Evolutionary conservation across 805 yeast genomes (phyloP).

Genomic region (Blastobotrys parvus): DNA sequence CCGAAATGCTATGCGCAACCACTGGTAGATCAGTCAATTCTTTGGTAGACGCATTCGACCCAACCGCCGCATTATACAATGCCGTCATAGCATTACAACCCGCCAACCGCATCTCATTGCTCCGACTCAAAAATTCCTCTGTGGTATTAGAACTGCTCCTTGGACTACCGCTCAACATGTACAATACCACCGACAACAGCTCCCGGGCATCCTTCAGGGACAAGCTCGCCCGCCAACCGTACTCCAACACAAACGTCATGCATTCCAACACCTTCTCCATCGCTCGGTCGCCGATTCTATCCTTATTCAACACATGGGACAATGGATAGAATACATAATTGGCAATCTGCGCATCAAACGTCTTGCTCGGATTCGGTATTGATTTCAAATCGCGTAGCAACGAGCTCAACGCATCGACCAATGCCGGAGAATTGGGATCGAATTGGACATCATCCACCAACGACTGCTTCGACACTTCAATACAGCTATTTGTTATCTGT

Average conservation of each 20-base stretch:
- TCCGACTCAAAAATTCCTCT: slow-evolving; percentile 10
- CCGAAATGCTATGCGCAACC: slow-evolving; percentile 17
- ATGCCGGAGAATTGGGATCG: slow-evolving; percentile 6
- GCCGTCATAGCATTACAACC: slow-evolving; percentile 21
- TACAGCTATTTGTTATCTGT: slow-evolving; percentile 8
- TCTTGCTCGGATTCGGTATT: slow-evolving; percentile 7
- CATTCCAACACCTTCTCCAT: slow-evolving; percentile 40
- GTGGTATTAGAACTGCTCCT: slow-evolving; percentile 6
- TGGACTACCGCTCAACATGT: slow-evolving; percentile 8
- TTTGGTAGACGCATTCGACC: slow-evolving; percentile 1
- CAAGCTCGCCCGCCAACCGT: slow-evolving; percentile 36
- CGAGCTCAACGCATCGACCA: slow-evolving; percentile 13
- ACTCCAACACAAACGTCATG: slow-evolving; percentile 34
- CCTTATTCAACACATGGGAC: slow-evolving; percentile 43
- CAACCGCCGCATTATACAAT: slow-evolving; percentile 14
- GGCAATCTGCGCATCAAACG: slow-evolving; percentile 32
- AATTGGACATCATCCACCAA: not conserved
- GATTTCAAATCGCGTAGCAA: slow-evolving; percentile 9
- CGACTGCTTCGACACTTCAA: slow-evolving; percentile 6
- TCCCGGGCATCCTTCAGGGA: slow-evolving; percentile 18
- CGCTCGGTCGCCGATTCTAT: slow-evolving; percentile 37
- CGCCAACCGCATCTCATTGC: slow-evolving; percentile 18
- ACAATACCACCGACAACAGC: slow-evolving; percentile 19
- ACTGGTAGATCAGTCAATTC: slow-evolving; percentile 13
- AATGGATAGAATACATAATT: slow-evolving; percentile 59